Percentiles rank a stretch among this genome's conserved stretches.
These are phyloP conservation scores for Amniculicola lignicola DNA, from an alignment of 495 filamentous ascomycete genomes.

Conservation along the genomic window DNA sequence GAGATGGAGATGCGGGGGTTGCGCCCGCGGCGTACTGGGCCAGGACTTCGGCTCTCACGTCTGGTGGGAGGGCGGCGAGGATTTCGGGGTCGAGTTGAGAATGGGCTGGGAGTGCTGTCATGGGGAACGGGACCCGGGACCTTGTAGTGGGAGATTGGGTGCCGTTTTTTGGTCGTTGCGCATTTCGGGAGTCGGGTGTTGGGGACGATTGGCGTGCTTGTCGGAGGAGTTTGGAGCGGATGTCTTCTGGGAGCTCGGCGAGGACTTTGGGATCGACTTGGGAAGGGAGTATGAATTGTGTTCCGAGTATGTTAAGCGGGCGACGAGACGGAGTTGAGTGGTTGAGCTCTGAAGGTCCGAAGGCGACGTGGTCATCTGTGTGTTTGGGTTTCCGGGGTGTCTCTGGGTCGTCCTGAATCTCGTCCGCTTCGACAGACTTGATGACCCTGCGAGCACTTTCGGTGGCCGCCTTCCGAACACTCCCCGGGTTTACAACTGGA, in stretches of 20 bases:
- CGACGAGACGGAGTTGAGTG: slow-evolving; percentile 52
- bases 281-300: slow-evolving; percentile 83
- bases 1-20: slow-evolving; percentile 16
- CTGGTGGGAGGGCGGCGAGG: slow-evolving; percentile 73
- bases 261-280: slow-evolving; percentile 72
- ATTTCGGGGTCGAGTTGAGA: slow-evolving; percentile 44
- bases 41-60: slow-evolving; percentile 76
- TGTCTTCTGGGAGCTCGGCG: slow-evolving; percentile 74
- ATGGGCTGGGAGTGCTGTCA: slow-evolving; percentile 35
- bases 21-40: slow-evolving; percentile 54
- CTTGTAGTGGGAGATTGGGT: neutral
- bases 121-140: slow-evolving; percentile 18
- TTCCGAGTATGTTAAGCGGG: slow-evolving; percentile 73
- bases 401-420: slow-evolving; percentile 53
- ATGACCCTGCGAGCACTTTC: slow-evolving; percentile 24
- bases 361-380: slow-evolving; percentile 47
- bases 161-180: neutral
- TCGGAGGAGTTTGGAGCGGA: slow-evolving; percentile 67
- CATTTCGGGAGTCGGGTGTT: slow-evolving; percentile 4
- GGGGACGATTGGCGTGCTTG: slow-evolving; percentile 33
- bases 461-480: no score
- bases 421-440: slow-evolving; percentile 39
- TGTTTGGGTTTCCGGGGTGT: slow-evolving; percentile 63
- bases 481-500: neutral
- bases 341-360: slow-evolving; percentile 29